Conservation (phyloP, 2,329 filamentous ascomycete species). For the Amphichorda felina region DNA sequence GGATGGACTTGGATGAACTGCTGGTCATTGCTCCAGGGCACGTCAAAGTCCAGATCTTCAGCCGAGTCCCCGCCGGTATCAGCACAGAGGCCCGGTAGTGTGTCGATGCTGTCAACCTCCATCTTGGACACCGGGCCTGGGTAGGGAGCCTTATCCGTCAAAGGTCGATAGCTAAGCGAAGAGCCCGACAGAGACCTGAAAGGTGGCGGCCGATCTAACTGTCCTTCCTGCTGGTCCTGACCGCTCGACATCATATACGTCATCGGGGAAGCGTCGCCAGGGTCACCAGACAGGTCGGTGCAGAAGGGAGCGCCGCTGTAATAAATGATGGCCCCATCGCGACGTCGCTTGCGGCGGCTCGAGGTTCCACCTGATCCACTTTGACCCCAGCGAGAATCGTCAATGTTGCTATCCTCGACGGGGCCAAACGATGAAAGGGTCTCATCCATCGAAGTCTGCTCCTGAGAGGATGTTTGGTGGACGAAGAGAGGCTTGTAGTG, state of each 20-base stretch:
- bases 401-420: conserved; percentile 34
- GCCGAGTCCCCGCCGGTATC: conserved; percentile 20
- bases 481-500: conserved; percentile 55
- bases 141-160: conserved; percentile 24
- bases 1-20: conserved; percentile 24
- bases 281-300: conserved; percentile 65
- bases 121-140: conserved; percentile 13
- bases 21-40: conserved; percentile 30
- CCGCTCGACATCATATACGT: conserved; percentile 36
- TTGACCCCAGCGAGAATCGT: conserved; percentile 31
- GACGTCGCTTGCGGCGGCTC: conserved; percentile 38
- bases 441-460: conserved; percentile 34
- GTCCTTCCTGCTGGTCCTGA: conserved; percentile 15
- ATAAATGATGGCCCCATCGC: conserved; percentile 70
- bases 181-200: conserved; percentile 39
- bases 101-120: conserved; percentile 15
- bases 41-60: conserved; percentile 30
- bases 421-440: conserved; percentile 35
- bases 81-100: conserved; percentile 15
- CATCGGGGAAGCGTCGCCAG: conserved; percentile 32
- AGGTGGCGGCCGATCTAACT: conserved; percentile 12
- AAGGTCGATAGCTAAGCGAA: conserved; percentile 32
- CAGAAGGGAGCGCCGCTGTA: conserved; percentile 73
- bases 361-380: conserved; percentile 36
- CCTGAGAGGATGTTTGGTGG: conserved; percentile 33